Base-by-base conservation (phyloP, 2,329 filamentous ascomycete species). In the Aspergillus udagawae region DNA sequence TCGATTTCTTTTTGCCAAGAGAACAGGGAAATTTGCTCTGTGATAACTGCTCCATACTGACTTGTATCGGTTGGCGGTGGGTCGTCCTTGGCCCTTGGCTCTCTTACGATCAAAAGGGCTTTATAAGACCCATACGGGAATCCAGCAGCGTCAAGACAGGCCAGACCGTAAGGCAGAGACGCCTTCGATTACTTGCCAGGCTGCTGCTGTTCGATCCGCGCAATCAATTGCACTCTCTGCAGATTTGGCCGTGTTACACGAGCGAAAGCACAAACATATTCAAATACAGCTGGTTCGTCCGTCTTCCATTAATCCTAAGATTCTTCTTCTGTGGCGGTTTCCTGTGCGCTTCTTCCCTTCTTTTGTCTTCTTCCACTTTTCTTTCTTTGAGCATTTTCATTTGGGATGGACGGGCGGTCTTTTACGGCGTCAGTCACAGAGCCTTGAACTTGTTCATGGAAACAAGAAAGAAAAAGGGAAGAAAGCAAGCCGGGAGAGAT, bases 171-270 rank as follows among this genome's bases (percentile, higher is more conserved):
- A 38, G 32, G 32, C 32, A 14, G 56, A 50, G 57, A 49, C 50
- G 28, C 45, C 58, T 66, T 62, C 42, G 65, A 60, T 60, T 56
- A 61, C 56, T 38, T 28, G 32, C 59, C 59, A 52, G 62, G 54
- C 57, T 63, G 52, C 58, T 63, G 52, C 57, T 62, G 57, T 56
- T 51, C 61, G 60, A 59, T 61, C 58, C 62, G 44, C 44, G 58
- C 58, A 60, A 63, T 58, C 60, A 53, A 64, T 62, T 63, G 63
- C 60, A 2, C 60, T 61, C 58, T 62, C 60, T 59, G 67, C 60
- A 67, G 57, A 67, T 69, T 67, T 60, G 64, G 59, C 65, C 63
- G 58, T 64, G 69, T 71, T 71, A 70, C 68, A 72, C 67, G 55
- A 70, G 51, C 59, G 55, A 60, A 58, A 62, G 58, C 57, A 64